A percentile compares a stretch with the other conserved stretches of the same genome.
phyloP scores from a whole-genome alignment of 2,329 filamentous ascomycete species.

The Plenodomus tracheiphilus region DNA sequence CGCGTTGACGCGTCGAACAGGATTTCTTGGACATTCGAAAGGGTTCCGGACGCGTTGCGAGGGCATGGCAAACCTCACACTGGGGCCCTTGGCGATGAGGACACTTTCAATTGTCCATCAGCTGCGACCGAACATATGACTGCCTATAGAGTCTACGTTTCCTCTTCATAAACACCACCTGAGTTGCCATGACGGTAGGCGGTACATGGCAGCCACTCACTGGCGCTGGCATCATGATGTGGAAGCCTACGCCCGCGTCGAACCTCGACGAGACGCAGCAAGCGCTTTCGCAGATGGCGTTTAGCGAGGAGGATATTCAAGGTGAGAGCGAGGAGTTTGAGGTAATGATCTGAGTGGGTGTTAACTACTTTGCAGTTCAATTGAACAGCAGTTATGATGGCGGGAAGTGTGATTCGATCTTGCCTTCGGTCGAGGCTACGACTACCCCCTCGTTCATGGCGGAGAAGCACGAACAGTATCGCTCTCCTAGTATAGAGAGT shows the following conservation, averaged over 20 bases:
- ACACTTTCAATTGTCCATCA: too few relatives aligned
- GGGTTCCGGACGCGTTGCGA: too few relatives aligned
- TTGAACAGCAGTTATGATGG: background rate
- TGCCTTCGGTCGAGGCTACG: background rate
- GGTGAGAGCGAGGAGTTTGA: background rate
- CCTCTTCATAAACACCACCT: too few relatives aligned
- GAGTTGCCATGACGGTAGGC: background rate
- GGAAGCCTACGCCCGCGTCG: background rate
- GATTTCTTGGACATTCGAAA: too few relatives aligned
- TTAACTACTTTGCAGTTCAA: background rate
- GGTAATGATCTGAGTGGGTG: too few relatives aligned
- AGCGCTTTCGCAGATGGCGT: background rate
- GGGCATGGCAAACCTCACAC: too few relatives aligned
- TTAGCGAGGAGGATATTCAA: background rate
- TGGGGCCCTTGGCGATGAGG: too few relatives aligned
- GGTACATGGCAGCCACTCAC: background rate
- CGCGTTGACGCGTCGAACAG: too few relatives aligned
- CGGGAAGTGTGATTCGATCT: background rate
- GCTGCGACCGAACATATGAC: too few relatives aligned
- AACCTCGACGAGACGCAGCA: background rate
- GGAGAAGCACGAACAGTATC: background rate
- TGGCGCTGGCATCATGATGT: background rate
- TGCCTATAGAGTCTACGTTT: too few relatives aligned
- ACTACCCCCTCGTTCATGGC: background rate
- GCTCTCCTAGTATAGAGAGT: background rate